phyloP scores from a whole-genome alignment of 139 green algal genomes.

The Desmodesmus armatus region DNA sequence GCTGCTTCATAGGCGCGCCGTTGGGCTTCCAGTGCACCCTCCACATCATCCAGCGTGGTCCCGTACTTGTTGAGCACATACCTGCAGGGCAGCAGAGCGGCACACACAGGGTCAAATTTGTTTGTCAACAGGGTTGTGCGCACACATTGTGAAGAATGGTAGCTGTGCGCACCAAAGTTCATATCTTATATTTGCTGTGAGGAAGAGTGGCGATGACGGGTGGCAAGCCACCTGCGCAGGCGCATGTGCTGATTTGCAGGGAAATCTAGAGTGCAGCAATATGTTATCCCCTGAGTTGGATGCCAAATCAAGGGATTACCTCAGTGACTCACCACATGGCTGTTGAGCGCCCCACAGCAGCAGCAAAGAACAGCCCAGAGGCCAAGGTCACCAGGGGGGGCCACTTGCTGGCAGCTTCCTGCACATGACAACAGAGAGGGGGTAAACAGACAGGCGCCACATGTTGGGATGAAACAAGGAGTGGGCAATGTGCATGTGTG shows the following conservation, averaged over 20 bases:
- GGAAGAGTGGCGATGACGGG: too few species aligned
- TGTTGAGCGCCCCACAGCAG: constrained; percentile 6
- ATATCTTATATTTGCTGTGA: too few species aligned
- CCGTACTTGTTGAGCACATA: constrained; percentile 47
- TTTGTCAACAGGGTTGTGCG: too few species aligned
- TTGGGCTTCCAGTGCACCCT: constrained; percentile 37
- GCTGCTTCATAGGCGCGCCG: constrained; percentile 31
- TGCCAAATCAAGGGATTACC: not conserved
- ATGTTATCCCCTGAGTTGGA: too few species aligned
- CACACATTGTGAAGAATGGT: too few species aligned
- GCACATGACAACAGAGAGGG: not conserved
- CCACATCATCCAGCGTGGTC: constrained; percentile 44
- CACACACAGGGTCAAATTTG: too few species aligned
- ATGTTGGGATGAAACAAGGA: too few species aligned
- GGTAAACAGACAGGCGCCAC: not conserved
- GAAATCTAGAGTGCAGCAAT: not conserved
- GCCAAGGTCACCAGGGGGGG: constrained; percentile 40
- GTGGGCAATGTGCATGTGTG: too few species aligned
- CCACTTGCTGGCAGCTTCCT: constrained; percentile 46
- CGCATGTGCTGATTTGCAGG: too few species aligned
- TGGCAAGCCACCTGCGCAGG: too few species aligned
- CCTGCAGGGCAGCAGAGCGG: not conserved
- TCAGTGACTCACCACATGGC: constrained; percentile 43
- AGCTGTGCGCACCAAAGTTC: too few species aligned
- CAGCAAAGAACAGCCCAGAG: constrained; percentile 43